Evolutionary conservation across 2,329 filamentous ascomycete genomes (phyloP).

Genomic region (Arthrobotrys entomopaga): DNA sequence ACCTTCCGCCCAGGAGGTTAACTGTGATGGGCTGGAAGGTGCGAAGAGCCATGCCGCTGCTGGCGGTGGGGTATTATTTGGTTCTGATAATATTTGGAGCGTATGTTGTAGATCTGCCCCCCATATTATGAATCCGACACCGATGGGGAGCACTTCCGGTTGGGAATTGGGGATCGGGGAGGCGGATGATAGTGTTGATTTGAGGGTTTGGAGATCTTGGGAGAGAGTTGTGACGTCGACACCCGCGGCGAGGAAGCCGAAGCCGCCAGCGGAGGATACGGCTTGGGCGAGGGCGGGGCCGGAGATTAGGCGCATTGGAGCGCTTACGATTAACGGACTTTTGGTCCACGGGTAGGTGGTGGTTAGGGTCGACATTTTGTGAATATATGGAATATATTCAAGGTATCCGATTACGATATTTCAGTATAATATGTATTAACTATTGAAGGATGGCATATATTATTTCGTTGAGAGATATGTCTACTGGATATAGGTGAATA

Average conservation of each 20-base stretch:
- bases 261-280: slow-evolving; percentile 68
- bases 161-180: slow-evolving; percentile 52
- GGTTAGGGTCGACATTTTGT: slow-evolving; percentile 27
- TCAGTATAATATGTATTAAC: too few species aligned
- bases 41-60: slow-evolving; percentile 67
- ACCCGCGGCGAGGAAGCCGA: slow-evolving; percentile 61
- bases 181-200: slow-evolving; percentile 54
- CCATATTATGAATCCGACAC: slow-evolving; percentile 66
- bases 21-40: slow-evolving; percentile 59
- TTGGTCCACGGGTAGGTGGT: slow-evolving; percentile 67
- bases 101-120: slow-evolving; percentile 62
- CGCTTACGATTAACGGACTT: slow-evolving; percentile 70
- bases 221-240: slow-evolving; percentile 62
- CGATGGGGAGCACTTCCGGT: slow-evolving; percentile 62
- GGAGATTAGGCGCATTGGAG: slow-evolving; percentile 76
- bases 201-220: slow-evolving; percentile 60
- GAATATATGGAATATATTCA: too few species aligned
- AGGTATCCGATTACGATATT: too few species aligned
- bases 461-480: too few species aligned
- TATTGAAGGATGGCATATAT: too few species aligned
- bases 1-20: slow-evolving; percentile 59
- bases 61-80: slow-evolving; percentile 59
- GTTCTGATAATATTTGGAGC: slow-evolving; percentile 21
- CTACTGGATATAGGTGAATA: too few species aligned
- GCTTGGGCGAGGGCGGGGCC: slow-evolving; percentile 69